Percentiles rank a stretch among this genome's conserved stretches.
These are phyloP conservation scores for Peniophora sp. DNA, from an alignment of 1,284 basidiomycete species.

Conservation along the genomic window DNA sequence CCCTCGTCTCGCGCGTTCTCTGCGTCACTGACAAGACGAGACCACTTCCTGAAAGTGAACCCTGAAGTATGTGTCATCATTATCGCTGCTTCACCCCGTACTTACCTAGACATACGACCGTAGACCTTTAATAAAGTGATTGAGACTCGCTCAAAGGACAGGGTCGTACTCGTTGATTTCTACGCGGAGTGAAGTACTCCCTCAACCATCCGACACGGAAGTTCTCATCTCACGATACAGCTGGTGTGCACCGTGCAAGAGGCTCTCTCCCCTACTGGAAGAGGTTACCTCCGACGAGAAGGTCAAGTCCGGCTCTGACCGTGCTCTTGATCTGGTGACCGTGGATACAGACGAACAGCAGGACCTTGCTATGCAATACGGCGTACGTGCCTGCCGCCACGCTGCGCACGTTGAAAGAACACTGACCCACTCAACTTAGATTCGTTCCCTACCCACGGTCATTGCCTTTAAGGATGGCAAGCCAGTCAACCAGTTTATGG, in stretches of 20 bases:
- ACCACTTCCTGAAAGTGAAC: slow-evolving; percentile 27
- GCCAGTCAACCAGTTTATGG: slow-evolving; percentile 47
- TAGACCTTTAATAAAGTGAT: slow-evolving; percentile 44
- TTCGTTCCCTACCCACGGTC: slow-evolving; percentile 63
- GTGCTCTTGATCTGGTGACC: slow-evolving; percentile 59
- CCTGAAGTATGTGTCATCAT: slow-evolving; percentile 19
- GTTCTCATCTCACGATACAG: slow-evolving; percentile 24
- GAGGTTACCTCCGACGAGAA: slow-evolving; percentile 36
- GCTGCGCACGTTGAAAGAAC: background rate
- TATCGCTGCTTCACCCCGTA: background rate
- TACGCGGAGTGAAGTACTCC: slow-evolving; percentile 56
- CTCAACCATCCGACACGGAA: background rate
- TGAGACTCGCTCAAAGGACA: slow-evolving; percentile 30
- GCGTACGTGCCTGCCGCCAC: slow-evolving; percentile 27
- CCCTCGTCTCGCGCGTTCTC: slow-evolving; percentile 4
- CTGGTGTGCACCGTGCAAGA: slow-evolving; percentile 69
- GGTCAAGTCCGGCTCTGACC: slow-evolving; percentile 43
- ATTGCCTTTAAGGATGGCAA: slow-evolving; percentile 60
- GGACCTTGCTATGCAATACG: slow-evolving; percentile 39
- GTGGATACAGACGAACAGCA: slow-evolving; percentile 52
- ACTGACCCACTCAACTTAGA: slow-evolving; percentile 25
- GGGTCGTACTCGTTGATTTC: slow-evolving; percentile 65
- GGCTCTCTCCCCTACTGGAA: slow-evolving; percentile 58
- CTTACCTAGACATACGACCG: background rate
- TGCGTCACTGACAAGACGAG: slow-evolving; percentile 8